Percentiles rank a stretch among this genome's conserved stretches.
phyloP scores from a whole-genome alignment of 2,329 filamentous ascomycete species.

The Phialophora verrucosa region DNA sequence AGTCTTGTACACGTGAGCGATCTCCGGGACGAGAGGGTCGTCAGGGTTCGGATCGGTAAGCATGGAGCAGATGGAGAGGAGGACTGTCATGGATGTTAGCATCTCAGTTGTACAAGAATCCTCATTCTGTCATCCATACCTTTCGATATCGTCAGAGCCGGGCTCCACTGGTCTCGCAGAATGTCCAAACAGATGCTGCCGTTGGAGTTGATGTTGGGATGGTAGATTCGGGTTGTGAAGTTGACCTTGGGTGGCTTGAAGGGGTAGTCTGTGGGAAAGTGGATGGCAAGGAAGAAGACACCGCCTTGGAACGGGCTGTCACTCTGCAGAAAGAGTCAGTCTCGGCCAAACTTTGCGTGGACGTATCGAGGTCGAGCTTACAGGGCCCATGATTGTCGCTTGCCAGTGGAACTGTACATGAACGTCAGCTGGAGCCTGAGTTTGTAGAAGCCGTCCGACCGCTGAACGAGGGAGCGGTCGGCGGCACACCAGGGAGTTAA shows the following conservation, averaged over 20 bases:
- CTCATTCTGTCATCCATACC: slow-evolving; percentile 60
- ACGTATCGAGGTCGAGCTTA: slow-evolving; percentile 59
- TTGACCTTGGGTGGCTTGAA: slow-evolving; percentile 99
- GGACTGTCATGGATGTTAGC: slow-evolving; percentile 62
- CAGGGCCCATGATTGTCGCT: slow-evolving; percentile 99
- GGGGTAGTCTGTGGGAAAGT: slow-evolving; percentile 99
- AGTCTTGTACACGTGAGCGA: slow-evolving; percentile 99
- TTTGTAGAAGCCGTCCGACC: not conserved
- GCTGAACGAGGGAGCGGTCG: slow-evolving; percentile 12
- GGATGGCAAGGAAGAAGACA: slow-evolving; percentile 98
- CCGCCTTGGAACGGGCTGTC: slow-evolving; percentile 98
- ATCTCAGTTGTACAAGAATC: not conserved
- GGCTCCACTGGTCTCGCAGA: slow-evolving; percentile 98
- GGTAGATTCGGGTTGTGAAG: slow-evolving; percentile 99
- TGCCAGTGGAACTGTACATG: slow-evolving; percentile 93
- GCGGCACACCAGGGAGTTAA: slow-evolving; percentile 29
- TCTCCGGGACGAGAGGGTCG: slow-evolving; percentile 97
- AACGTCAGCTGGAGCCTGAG: slow-evolving; percentile 45
- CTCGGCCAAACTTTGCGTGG: not conserved
- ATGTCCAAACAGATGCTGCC: slow-evolving; percentile 99
- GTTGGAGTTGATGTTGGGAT: slow-evolving; percentile 99
- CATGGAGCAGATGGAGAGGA: slow-evolving; percentile 99
- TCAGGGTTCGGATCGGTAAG: slow-evolving; percentile 99
- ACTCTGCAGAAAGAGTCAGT: slow-evolving; percentile 60
- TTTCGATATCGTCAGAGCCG: slow-evolving; percentile 97